Evolutionary conservation across 192 early-diverging fungal genomes (phyloP), one percentile per base, ranked within the genome.

Genomic region (Coemansia sp.): DNA sequence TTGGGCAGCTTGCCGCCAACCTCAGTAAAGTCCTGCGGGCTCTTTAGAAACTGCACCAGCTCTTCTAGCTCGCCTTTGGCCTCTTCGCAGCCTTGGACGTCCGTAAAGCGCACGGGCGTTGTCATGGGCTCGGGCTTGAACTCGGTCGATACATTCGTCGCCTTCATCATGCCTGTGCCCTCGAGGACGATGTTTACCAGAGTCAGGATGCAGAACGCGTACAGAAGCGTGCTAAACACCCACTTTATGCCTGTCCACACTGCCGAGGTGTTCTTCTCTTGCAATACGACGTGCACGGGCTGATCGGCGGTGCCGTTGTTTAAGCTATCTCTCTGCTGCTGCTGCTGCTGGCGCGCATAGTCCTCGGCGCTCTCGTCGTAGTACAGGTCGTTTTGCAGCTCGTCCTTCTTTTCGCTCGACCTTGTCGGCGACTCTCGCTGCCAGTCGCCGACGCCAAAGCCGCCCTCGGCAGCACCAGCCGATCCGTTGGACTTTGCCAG

Each of bases 51-150:
- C 60, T 93, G 90, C 19, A 99, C 98, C 15, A 99, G 84, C 71
- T 99, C 98, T 59, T 96, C 88, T 51, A 99, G 82, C 81, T 98
- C 98, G 65, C 93, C 91, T 73, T 99, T 99, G 25, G 98, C 97
- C 71, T 99, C 98, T 54, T 98, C 95, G 35, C 97, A 95, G 31
- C 97, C 96, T 72, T 97, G 95, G 0, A 99, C 97, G 67, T 99
- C 97, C 3, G 90, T 83, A 69, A 99, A 98, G 60, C 87, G 93
- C 54, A 95, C 91, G 2, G 60, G 54, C 35, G 65, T 73, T 6
- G 73, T 81, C 45, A 39, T 39, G 19, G 71, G 68, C 68, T 71
- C 72, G 17, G 83, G 83, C 38, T 36, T 64, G 39, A 77, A 69
- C 17, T 80, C 69, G 0, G 35, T 49, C 3, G 62, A 37, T 62